Evolutionary conservation across 2,329 filamentous ascomycete species (phyloP).

Genomic region (Xylariales sp.): DNA sequence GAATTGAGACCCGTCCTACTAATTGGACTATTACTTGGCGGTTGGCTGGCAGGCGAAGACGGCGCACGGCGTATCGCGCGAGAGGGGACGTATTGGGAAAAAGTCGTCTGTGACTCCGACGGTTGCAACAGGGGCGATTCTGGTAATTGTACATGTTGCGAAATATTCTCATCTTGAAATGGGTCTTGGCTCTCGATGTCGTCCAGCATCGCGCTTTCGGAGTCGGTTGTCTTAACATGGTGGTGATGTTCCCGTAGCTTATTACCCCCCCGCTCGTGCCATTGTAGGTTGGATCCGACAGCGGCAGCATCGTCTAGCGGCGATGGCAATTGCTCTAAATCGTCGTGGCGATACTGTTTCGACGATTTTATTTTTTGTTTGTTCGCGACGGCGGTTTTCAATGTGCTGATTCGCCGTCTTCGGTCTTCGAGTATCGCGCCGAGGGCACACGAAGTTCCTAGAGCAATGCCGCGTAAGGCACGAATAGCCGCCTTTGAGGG

Average conservation of each 20-base stretch:
- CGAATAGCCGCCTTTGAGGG: constrained; percentile 67
- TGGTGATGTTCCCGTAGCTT: not conserved
- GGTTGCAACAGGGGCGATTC: not conserved
- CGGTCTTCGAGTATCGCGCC: constrained; percentile 67
- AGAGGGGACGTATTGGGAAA: not conserved
- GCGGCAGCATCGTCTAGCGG: constrained; percentile 38
- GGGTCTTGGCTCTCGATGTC: not conserved
- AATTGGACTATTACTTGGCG: not conserved
- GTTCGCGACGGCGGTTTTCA: constrained; percentile 63
- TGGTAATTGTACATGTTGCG: not conserved
- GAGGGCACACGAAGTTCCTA: constrained; percentile 69
- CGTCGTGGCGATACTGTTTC: constrained; percentile 45
- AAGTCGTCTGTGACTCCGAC: not conserved
- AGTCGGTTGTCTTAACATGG: not conserved
- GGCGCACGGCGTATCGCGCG: not conserved
- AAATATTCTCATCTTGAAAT: not conserved
- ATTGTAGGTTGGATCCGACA: constrained; percentile 35
- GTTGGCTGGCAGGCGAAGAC: not conserved
- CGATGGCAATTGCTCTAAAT: constrained; percentile 31
- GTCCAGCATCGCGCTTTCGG: not conserved
- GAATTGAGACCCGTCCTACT: not conserved
- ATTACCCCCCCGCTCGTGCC: constrained; percentile 34
- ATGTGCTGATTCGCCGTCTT: constrained; percentile 64
- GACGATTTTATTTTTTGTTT: constrained; percentile 62
- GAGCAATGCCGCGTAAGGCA: constrained; percentile 65